phyloP scores from a whole-genome alignment of 2,329 filamentous ascomycete genomes.

The Chaetomiaceae sp. region DNA sequence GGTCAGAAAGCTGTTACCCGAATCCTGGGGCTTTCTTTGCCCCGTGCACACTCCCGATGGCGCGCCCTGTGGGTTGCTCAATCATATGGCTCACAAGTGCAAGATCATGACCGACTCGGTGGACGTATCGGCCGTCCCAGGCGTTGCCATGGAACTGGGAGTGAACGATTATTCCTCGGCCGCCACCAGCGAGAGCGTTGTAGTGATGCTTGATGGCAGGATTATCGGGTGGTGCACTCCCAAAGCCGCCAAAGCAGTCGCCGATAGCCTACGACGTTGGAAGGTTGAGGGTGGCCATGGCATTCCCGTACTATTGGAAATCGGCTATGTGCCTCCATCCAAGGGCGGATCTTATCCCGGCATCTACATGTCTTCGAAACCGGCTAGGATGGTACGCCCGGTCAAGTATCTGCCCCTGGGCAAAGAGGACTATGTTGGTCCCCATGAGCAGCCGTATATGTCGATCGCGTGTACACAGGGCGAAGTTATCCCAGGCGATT shows the following conservation, averaged over 20 bases:
- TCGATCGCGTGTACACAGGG: conserved; percentile 87
- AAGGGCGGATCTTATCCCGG: conserved; percentile 93
- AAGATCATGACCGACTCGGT: conserved; percentile 73
- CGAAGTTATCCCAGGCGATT: conserved; percentile 82
- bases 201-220: conserved; percentile 83
- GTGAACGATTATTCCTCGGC: conserved; percentile 72
- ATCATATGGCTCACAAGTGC: conserved; percentile 94
- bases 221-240: conserved; percentile 89
- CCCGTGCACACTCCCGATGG: conserved; percentile 97
- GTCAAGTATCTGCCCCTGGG: conserved; percentile 88
- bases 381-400: conserved; percentile 82
- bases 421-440: conserved; percentile 82
- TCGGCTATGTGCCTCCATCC: conserved; percentile 85
- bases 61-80: conserved; percentile 86
- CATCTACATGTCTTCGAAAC: conserved; percentile 84
- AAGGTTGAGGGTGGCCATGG: conserved; percentile 84
- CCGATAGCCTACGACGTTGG: conserved; percentile 87
- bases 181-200: conserved; percentile 75
- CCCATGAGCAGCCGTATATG: conserved; percentile 97
- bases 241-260: conserved; percentile 73
- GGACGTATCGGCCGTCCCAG: conserved; percentile 70
- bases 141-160: conserved; percentile 73
- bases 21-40: conserved; percentile 97
- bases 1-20: conserved; percentile 88
- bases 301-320: conserved; percentile 79